phyloP scores from a whole-genome alignment of 305 asterid species.

The Fraxinus velutina region DNA sequence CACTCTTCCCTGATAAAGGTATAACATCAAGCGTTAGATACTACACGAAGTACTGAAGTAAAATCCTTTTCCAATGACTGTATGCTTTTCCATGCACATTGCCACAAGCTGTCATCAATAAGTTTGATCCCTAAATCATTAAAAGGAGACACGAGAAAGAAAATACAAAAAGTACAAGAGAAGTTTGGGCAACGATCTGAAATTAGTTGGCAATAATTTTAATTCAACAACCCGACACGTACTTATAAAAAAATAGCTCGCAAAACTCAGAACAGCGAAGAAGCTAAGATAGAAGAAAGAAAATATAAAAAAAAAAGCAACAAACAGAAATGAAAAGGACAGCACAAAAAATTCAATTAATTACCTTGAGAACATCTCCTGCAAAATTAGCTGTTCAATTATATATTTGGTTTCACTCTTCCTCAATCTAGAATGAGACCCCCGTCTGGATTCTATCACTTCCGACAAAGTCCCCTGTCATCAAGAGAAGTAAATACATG shows the following conservation, averaged over 20 bases:
- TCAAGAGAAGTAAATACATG: background rate
- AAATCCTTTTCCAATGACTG: constrained; percentile 6
- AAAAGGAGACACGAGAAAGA: background rate
- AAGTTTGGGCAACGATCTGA: background rate
- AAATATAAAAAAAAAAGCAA: background rate
- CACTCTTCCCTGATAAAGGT: constrained; percentile 57
- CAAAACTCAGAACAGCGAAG: constrained; percentile 6
- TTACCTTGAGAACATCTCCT: constrained; percentile 71
- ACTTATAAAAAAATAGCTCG: background rate
- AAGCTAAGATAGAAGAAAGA: constrained; percentile 5
- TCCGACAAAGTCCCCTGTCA: constrained; percentile 22
- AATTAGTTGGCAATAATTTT: background rate
- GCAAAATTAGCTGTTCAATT: constrained; percentile 57
- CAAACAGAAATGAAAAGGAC: background rate
- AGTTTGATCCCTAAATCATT: background rate
- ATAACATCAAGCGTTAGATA: constrained; percentile 17
- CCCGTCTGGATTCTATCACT: constrained; percentile 29
- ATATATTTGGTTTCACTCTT: constrained; percentile 48
- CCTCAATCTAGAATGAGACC: constrained; percentile 28
- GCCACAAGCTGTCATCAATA: background rate
- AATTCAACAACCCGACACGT: background rate
- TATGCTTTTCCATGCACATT: background rate
- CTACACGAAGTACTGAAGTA: constrained; percentile 13
- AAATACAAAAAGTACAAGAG: background rate
- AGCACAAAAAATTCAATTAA: background rate